Evolutionary conservation across 352 stramenopile species (phyloP), one percentile per base, ranked within the genome.

Genomic region (Hyphochytrium catenoides): DNA sequence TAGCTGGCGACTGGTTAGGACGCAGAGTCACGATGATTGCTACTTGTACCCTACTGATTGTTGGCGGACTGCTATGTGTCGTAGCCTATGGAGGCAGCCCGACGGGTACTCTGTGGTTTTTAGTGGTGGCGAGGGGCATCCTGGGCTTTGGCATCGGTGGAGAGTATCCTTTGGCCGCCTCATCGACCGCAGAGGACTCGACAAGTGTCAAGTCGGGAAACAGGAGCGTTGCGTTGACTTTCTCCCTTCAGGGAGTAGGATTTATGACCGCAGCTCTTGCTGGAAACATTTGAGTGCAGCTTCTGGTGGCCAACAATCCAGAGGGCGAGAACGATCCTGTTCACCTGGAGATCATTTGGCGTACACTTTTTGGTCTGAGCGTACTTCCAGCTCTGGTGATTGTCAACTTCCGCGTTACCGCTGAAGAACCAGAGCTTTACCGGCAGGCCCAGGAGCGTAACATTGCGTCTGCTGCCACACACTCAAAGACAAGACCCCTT

Each of bases 1-100:
- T n/a, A n/a, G n/a, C n/a, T 14, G 43, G 43, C 6, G 43, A 49
- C 25, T 14, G 39, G 1, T 49, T 76, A 22, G 63, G 63, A 3
- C 59, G 63, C 30, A 48, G 50, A 16, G 44, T 69, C 39, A 70
- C 65, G 44, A 74, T 76, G 63, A 61, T 74, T 34, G 43, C 46
- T 31, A 74, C 63, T 16, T 76, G 63, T 37, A 40, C n/a, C 1
- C 46, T 74, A 35, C 47, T 76, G 11, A 74, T 76, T 42, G 16
- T 70, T 23, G 63, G 60, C 15, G 57, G 63, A 21, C 56, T 74
- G 15, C 50, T 76, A 14, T 76, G 63, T 20, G 61, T 61, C 1
- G 38, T 34, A 4, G 63, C 63, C 2, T 69, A 66, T 41, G 63
- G 46, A 6, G 57, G 58, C 14, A 55, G 44, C 0, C 33, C 26